Conservation (phyloP, 1,284 basidiomycete species). For the Schizophyllum amplum region DNA sequence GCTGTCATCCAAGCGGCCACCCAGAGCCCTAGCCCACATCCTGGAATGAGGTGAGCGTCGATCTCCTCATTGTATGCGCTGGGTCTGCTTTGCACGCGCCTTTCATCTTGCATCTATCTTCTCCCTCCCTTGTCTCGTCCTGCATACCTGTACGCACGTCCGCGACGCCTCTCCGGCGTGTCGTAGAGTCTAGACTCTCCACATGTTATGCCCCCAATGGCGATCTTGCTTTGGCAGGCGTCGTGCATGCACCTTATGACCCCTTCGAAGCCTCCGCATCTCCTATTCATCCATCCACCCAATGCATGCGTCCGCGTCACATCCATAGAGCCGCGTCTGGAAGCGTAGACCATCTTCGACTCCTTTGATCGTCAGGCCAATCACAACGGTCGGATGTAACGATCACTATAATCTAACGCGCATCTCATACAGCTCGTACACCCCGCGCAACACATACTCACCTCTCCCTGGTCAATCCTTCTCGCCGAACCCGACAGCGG, state of each 20-base stretch:
- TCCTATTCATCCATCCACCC: not conserved
- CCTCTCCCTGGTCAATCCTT: not conserved
- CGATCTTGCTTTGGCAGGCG: no score
- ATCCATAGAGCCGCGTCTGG: no score
- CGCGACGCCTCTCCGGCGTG: not conserved
- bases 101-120: no score
- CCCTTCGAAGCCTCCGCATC: no score
- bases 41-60: not conserved
- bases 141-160: not conserved
- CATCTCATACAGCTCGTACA: constrained; percentile 19
- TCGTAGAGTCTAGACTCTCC: not conserved
- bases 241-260: no score
- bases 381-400: constrained; percentile 12
- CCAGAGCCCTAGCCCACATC: constrained; percentile 10
- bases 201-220: no score
- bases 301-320: no score
- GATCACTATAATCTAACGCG: constrained; percentile 25
- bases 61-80: not conserved
- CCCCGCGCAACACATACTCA: not conserved
- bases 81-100: no score
- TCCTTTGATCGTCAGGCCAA: no score
- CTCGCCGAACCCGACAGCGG: not conserved
- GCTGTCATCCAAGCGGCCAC: constrained; percentile 76
- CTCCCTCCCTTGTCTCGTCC: no score
- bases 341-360: no score